phyloP scores from a whole-genome alignment of 345 rosid species.

The Arabidopsis thaliana region TAIR10.1 NC_003074.8:1054001-1054500 shows the following conservation, averaged over 20 bases:
- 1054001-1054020: constrained; percentile 42
- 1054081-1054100: constrained; percentile 41
- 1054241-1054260: constrained; percentile 18
- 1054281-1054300: background rate
- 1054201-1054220: background rate
- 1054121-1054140: constrained; percentile 77
- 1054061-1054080: constrained; percentile 62
- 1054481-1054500: constrained; percentile 89
- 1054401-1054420: constrained; percentile 73
- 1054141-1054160: constrained; percentile 98
- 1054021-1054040: constrained; percentile 40
- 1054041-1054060: constrained; percentile 46
- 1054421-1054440: constrained; percentile 83
- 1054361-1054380: background rate
- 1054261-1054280: background rate
- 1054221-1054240: background rate
- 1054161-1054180: constrained; percentile 48
- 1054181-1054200: constrained; percentile 4
- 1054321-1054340: background rate
- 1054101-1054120: constrained; percentile 16
- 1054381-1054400: constrained; percentile 65
- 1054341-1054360: background rate
- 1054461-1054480: constrained; percentile 99
- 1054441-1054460: constrained; percentile 98
- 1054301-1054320: constrained; percentile 12